Conservation (phyloP, 2,329 filamentous ascomycete genomes). For the Colletotrichum tanaceti region DNA sequence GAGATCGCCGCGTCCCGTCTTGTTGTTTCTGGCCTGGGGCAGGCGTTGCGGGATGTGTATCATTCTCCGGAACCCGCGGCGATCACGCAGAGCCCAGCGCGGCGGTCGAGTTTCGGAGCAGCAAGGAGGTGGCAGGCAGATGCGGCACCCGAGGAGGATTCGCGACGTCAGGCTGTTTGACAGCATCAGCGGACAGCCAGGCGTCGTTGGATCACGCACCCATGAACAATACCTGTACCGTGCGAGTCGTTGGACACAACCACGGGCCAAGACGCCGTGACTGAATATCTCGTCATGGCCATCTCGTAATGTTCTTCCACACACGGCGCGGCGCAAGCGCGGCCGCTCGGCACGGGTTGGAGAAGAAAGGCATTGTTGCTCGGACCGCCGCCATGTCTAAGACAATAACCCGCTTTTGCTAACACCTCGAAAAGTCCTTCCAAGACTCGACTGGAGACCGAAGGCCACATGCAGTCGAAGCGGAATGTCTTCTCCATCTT, state of each 20-base stretch:
- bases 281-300: background rate
- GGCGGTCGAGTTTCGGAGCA: conserved; percentile 6
- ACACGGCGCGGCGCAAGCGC: conserved; percentile 19
- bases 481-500: conserved; percentile 10
- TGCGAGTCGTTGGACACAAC: background rate
- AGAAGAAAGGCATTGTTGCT: conserved; percentile 31
- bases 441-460: background rate
- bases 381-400: conserved; percentile 18
- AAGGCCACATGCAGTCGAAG: background rate
- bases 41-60: conserved; percentile 35
- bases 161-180: conserved; percentile 1
- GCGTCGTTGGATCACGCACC: background rate
- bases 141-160: conserved; percentile 2
- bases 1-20: conserved; percentile 11
- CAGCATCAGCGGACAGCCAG: conserved; percentile 14
- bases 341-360: conserved; percentile 15
- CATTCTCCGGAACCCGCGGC: conserved; percentile 35
- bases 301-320: background rate
- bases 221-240: background rate
- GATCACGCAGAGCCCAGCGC: conserved; percentile 33
- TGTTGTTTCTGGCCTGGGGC: conserved; percentile 21
- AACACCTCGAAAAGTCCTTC: background rate
- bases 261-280: background rate
- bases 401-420: conserved; percentile 6
- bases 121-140: conserved; percentile 22